phyloP scores from a whole-genome alignment of 1,284 basidiomycete species.

The Ganoderma lucidum region DNA sequence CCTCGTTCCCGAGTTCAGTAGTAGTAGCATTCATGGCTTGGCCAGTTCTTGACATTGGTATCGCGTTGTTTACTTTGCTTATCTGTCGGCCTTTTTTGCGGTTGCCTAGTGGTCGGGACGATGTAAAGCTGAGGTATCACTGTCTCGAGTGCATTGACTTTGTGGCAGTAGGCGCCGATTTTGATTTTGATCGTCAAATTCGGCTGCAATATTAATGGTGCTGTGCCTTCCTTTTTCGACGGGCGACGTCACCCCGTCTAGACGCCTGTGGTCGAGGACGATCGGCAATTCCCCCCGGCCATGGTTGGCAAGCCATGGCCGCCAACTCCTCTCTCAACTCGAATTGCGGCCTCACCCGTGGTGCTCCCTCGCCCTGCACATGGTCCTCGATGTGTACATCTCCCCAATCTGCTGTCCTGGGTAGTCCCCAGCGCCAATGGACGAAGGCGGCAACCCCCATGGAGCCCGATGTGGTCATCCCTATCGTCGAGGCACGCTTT shows the following conservation, averaged over 20 bases:
- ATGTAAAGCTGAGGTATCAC: no score
- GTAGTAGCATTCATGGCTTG: not conserved
- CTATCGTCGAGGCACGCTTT: not conserved
- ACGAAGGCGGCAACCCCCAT: constrained; percentile 1
- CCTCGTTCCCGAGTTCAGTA: not conserved
- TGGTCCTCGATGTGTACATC: not conserved
- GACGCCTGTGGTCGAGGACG: not conserved
- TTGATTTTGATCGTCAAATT: constrained; percentile 34
- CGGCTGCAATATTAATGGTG: constrained; percentile 5
- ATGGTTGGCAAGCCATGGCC: not conserved
- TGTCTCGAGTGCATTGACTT: not conserved
- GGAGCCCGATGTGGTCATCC: constrained; percentile 17
- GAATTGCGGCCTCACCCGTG: not conserved
- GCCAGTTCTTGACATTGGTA: not conserved
- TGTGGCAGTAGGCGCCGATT: constrained; percentile 26
- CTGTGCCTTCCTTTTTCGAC: not conserved
- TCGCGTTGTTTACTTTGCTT: not conserved
- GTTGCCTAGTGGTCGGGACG: not conserved
- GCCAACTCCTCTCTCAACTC: not conserved
- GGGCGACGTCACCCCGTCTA: not conserved
- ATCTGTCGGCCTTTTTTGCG: not conserved
- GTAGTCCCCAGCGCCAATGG: not conserved
- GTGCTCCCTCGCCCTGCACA: not conserved
- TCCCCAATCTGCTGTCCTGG: not conserved
- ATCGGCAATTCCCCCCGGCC: not conserved